These are phyloP conservation scores for Martensiomyces pterosporus DNA, from an alignment of 192 early-diverging fungal genomes.

Conservation along the genomic window DNA sequence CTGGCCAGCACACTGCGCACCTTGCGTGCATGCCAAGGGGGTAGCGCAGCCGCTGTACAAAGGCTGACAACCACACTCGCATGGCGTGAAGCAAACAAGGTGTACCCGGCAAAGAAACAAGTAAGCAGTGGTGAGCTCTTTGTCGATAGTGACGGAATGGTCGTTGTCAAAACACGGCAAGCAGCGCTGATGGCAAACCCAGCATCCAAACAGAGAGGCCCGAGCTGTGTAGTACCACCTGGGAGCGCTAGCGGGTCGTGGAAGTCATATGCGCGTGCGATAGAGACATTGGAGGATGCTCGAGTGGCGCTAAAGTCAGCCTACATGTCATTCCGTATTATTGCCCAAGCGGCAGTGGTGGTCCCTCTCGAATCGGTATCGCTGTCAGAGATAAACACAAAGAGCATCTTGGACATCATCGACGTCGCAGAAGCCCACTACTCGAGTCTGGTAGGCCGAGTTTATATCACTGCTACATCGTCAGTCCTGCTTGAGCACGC, in stretches of 20 bases:
- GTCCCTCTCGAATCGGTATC: slow-evolving; percentile 36
- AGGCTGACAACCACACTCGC: slow-evolving; percentile 16
- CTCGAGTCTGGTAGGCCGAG: slow-evolving; percentile 11
- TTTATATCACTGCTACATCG: slow-evolving; percentile 37
- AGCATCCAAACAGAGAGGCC: no score
- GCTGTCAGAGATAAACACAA: slow-evolving; percentile 18
- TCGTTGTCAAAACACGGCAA: slow-evolving; percentile 26
- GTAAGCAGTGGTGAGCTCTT: slow-evolving; percentile 2
- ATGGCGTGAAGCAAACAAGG: slow-evolving; percentile 39
- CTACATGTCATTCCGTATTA: background rate
- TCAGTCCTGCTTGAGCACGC: slow-evolving; percentile 43
- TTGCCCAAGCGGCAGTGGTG: slow-evolving; percentile 17
- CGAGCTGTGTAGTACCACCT: no score
- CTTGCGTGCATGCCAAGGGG: slow-evolving; percentile 17
- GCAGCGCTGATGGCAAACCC: slow-evolving; percentile 12
- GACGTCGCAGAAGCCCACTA: slow-evolving; percentile 22
- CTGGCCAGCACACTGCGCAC: slow-evolving; percentile 13
- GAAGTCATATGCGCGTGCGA: slow-evolving; percentile 14
- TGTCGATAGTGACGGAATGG: slow-evolving; percentile 16
- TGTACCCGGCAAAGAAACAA: slow-evolving; percentile 22
- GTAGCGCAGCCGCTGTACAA: background rate
- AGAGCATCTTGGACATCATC: slow-evolving; percentile 8
- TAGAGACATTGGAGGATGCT: slow-evolving; percentile 37
- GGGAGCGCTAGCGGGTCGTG: no score
- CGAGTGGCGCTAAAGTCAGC: slow-evolving; percentile 32